phyloP scores from a whole-genome alignment of 2,329 filamentous ascomycete genomes.

The Monilinia aucupariae region DNA sequence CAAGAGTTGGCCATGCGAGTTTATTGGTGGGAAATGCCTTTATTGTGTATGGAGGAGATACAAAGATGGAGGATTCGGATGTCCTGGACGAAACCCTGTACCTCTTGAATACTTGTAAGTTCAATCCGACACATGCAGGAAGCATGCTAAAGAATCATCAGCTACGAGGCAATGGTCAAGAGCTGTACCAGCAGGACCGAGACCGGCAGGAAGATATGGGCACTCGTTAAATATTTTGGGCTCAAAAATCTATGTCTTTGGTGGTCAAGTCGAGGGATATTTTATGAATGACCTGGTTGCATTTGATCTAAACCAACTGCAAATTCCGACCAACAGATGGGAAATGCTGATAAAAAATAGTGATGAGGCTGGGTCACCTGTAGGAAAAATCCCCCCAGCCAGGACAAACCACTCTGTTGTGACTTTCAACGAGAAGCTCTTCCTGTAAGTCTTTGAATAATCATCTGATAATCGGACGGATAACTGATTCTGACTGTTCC shows the following conservation, averaged over 20 bases:
- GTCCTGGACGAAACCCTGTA: conserved; percentile 92
- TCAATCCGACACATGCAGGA: background rate
- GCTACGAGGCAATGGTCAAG: conserved; percentile 97
- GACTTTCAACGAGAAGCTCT: conserved; percentile 88
- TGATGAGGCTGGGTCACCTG: conserved; percentile 53
- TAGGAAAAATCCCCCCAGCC: conserved; percentile 71
- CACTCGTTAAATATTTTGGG: conserved; percentile 95
- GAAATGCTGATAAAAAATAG: conserved; percentile 80
- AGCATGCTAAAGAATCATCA: conserved; percentile 38
- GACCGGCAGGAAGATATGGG: conserved; percentile 87
- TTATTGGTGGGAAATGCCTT: conserved; percentile 96
- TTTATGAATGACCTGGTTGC: conserved; percentile 97
- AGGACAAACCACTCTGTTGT: conserved; percentile 93
- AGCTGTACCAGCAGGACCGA: conserved; percentile 77
- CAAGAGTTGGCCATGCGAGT: conserved; percentile 89
- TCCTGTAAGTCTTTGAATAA: conserved; percentile 57
- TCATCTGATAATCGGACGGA: conserved; percentile 23
- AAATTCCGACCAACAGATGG: conserved; percentile 88
- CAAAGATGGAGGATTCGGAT: conserved; percentile 91
- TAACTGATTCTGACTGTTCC: conserved; percentile 28
- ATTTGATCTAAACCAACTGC: conserved; percentile 92
- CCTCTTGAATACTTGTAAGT: conserved; percentile 92
- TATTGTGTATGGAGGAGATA: conserved; percentile 97
- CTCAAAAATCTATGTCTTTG: conserved; percentile 96
- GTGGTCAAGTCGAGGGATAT: conserved; percentile 91